Percentiles rank a stretch among this genome's conserved stretches.
Evolutionary conservation across 257 asterid species (phyloP).

Genomic region (Striga asiatica): DNA sequence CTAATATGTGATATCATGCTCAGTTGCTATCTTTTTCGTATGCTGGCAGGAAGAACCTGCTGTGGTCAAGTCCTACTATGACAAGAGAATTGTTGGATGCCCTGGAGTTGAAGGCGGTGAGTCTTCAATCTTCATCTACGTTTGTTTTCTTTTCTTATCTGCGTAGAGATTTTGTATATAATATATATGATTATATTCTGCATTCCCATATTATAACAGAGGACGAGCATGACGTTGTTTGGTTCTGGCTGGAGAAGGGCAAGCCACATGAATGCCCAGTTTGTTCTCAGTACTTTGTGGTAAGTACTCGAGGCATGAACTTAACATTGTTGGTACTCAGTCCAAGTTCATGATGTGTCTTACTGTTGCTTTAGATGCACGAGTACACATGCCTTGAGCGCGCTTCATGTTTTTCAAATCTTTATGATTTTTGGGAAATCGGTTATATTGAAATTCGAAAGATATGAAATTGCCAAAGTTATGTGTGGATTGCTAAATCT

Average conservation of each 20-base stretch:
- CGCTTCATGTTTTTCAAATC: background rate
- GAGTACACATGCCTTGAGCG: background rate
- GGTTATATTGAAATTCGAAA: too few relatives aligned
- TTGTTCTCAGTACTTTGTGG: conserved; percentile 87
- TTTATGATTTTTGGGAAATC: background rate
- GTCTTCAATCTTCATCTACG: conserved; percentile 24
- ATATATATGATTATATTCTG: conserved; percentile 8
- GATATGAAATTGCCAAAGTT: background rate
- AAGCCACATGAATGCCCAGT: conserved; percentile 95
- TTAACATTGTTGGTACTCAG: background rate
- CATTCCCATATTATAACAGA: conserved; percentile 36
- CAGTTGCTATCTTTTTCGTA: conserved; percentile 2
- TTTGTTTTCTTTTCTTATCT: background rate
- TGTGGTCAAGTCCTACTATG: conserved; percentile 69
- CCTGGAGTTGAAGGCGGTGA: conserved; percentile 98
- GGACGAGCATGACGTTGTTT: conserved; percentile 96
- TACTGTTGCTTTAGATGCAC: background rate
- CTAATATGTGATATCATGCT: background rate
- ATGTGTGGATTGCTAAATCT: background rate
- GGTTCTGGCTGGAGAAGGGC: conserved; percentile 99
- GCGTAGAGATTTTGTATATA: background rate
- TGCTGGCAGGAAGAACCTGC: conserved; percentile 86
- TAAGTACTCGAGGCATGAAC: conserved; percentile 24
- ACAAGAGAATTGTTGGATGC: conserved; percentile 92
- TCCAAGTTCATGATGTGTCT: background rate